Percentiles rank a stretch among this genome's conserved stretches.
phyloP scores from a whole-genome alignment of 192 early-diverging fungal genomes.

The Dispira simplex region DNA sequence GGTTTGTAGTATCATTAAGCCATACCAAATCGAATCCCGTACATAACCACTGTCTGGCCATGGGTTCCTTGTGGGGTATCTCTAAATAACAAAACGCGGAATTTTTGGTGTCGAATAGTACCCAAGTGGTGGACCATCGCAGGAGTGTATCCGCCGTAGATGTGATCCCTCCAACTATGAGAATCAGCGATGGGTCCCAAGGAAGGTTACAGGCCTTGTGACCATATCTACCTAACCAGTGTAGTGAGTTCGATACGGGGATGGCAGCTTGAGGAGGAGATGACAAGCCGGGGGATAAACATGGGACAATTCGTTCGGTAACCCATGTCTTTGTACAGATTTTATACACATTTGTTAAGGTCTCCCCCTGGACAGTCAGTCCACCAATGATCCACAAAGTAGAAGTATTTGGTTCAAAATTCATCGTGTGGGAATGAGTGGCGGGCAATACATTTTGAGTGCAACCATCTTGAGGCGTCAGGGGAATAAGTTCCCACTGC shows the following conservation, averaged over 20 bases:
- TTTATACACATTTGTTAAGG: neutral
- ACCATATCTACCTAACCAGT: neutral
- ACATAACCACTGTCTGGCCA: neutral
- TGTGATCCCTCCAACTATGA: constrained; percentile 6
- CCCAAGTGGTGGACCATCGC: neutral
- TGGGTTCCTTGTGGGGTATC: neutral
- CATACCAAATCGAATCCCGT: neutral
- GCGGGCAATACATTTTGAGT: neutral
- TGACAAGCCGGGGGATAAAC: neutral
- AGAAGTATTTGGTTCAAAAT: neutral
- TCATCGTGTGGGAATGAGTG: neutral
- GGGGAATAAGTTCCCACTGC: neutral
- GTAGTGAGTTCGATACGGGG: neutral
- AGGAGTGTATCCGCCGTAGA: neutral
- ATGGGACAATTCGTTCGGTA: neutral
- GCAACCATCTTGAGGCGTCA: neutral
- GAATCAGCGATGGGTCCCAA: neutral
- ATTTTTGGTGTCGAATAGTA: neutral
- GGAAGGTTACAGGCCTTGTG: neutral
- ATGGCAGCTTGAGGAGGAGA: neutral
- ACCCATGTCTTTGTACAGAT: neutral
- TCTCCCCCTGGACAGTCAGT: neutral
- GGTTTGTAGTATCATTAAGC: neutral
- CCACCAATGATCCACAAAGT: neutral
- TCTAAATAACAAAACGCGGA: neutral